These are phyloP conservation scores for Vaccinium vitisidaea DNA, from an alignment of 148 eudicot species.

Conservation along the genomic window DNA sequence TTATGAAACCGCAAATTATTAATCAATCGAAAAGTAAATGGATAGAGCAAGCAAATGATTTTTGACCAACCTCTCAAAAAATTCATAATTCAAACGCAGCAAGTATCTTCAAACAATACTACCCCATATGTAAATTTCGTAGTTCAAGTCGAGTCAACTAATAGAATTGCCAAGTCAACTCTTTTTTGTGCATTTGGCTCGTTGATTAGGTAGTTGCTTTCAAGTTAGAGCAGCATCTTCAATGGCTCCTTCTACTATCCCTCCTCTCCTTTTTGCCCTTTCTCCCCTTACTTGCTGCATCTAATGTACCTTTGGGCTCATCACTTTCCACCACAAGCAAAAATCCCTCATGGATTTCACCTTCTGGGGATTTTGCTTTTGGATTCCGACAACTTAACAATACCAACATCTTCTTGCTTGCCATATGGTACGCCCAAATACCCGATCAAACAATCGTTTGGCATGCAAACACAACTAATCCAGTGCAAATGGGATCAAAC, in stretches of 20 bases:
- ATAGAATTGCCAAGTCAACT: too few relatives aligned
- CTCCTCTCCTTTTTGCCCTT: neutral
- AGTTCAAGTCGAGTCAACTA: too few relatives aligned
- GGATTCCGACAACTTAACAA: neutral
- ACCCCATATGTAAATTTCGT: too few relatives aligned
- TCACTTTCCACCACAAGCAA: neutral
- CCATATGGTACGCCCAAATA: slow-evolving; percentile 5
- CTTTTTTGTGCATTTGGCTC: too few relatives aligned
- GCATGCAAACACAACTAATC: neutral
- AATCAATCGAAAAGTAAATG: too few relatives aligned
- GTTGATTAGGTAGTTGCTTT: too few relatives aligned
- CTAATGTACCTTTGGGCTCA: slow-evolving; percentile 2
- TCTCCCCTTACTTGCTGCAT: neutral
- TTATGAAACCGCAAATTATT: too few relatives aligned
- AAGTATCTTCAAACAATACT: too few relatives aligned
- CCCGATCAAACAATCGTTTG: neutral
- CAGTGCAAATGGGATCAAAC: neutral
- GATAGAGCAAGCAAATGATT: too few relatives aligned
- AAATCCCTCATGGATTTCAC: neutral
- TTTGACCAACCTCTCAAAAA: too few relatives aligned
- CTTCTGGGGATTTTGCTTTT: slow-evolving; percentile 6
- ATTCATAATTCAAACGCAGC: too few relatives aligned
- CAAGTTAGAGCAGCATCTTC: neutral
- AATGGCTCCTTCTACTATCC: slow-evolving; percentile 7
- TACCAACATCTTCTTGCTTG: slow-evolving; percentile 7